Percentiles rank a stretch among this genome's conserved stretches.
phyloP scores from a whole-genome alignment of 1,284 basidiomycete genomes.

The Athelia psychrophila region DNA sequence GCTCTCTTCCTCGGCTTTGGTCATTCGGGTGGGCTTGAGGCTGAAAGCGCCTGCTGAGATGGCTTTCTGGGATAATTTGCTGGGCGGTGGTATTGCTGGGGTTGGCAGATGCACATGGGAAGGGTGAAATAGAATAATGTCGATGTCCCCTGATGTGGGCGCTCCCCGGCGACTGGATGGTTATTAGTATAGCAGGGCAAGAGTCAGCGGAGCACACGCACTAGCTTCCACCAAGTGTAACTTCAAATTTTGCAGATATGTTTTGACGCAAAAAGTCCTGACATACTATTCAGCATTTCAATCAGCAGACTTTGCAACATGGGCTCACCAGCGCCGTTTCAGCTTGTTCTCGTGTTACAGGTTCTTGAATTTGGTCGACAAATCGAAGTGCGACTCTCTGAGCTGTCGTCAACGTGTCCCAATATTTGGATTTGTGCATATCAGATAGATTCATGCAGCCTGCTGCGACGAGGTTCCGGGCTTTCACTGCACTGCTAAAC shows the following conservation, averaged over 20 bases:
- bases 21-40: conserved; percentile 10
- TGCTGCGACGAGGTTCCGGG: conserved; percentile 39
- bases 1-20: conserved; percentile 2
- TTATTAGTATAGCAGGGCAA: too few relatives aligned
- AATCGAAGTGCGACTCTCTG: conserved; percentile 39
- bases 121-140: conserved; percentile 43
- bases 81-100: conserved; percentile 15
- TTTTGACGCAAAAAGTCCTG: conserved; percentile 43
- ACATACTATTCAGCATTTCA: not conserved
- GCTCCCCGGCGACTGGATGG: conserved; percentile 41
- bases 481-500: conserved; percentile 32
- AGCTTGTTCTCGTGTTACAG: conserved; percentile 35
- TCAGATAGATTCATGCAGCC: conserved; percentile 46
- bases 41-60: conserved; percentile 10
- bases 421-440: conserved; percentile 36
- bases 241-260: conserved; percentile 42
- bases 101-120: conserved; percentile 34
- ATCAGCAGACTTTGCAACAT: not conserved
- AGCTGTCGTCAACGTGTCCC: conserved; percentile 28
- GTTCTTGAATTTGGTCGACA: conserved; percentile 31
- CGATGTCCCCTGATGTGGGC: conserved; percentile 30
- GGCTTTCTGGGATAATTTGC: conserved; percentile 6
- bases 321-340: conserved; percentile 37
- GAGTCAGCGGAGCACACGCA: conserved; percentile 26
- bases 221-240: conserved; percentile 48